Percentiles rank a stretch among this genome's conserved stretches.
phyloP scores from a whole-genome alignment of 2,329 filamentous ascomycete genomes.

The Aspergillus ibericus region DNA sequence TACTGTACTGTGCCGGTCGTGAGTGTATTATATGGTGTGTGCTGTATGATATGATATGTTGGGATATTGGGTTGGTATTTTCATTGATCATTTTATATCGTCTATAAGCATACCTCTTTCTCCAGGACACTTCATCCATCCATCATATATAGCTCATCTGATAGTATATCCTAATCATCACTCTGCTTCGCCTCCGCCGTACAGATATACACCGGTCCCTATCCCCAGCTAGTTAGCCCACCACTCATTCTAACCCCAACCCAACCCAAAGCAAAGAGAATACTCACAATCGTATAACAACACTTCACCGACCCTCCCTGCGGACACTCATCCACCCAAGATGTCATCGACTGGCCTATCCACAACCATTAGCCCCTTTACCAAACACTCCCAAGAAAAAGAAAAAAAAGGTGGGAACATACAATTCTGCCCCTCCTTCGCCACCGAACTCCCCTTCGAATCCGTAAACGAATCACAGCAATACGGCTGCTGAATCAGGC shows the following conservation, averaged over 20 bases:
- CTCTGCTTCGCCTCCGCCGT: not conserved
- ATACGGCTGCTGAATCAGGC: conserved; percentile 30
- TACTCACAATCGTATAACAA: conserved; percentile 33
- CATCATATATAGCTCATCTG: too few species aligned
- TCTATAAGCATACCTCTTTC: too few species aligned
- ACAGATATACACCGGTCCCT: not conserved
- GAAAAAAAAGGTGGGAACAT: not conserved
- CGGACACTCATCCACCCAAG: conserved; percentile 28
- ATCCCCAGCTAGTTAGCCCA: not conserved
- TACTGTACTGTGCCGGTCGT: too few species aligned
- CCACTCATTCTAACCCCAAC: too few species aligned
- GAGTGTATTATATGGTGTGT: not conserved
- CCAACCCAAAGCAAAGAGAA: not conserved
- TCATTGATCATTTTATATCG: too few species aligned
- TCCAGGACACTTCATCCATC: too few species aligned
- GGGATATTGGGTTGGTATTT: too few species aligned
- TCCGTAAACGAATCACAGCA: conserved; percentile 29
- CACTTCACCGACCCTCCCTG: conserved; percentile 24
- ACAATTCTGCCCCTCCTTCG: conserved; percentile 27
- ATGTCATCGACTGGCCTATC: conserved; percentile 16
- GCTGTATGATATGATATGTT: too few species aligned
- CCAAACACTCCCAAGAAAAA: not conserved
- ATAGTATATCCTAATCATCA: not conserved
- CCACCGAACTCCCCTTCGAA: conserved; percentile 20
- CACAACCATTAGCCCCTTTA: conserved; percentile 11